phyloP scores from a whole-genome alignment of 2,329 filamentous ascomycete species.

The Purpureocillium lavendulum region DNA sequence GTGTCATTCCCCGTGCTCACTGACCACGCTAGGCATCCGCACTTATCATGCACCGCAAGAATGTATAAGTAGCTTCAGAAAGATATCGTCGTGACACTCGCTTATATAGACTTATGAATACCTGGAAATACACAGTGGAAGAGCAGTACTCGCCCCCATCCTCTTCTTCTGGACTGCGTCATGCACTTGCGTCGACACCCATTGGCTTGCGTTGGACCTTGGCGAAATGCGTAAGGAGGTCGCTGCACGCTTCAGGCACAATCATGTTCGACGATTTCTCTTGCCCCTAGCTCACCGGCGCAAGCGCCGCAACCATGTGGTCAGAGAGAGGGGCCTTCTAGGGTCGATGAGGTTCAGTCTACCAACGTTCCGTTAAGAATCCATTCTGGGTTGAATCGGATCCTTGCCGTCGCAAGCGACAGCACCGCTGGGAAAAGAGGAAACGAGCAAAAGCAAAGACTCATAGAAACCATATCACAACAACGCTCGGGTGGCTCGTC shows the following conservation, averaged over 20 bases:
- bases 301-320: constrained; percentile 14
- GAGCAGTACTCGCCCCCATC: too few relatives aligned
- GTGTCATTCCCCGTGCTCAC: neutral
- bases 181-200: too few relatives aligned
- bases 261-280: constrained; percentile 32
- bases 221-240: too few relatives aligned
- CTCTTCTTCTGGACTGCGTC: neutral
- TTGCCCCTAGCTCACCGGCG: constrained; percentile 28
- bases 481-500: too few relatives aligned
- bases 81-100: neutral
- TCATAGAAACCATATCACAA: neutral
- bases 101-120: neutral
- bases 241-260: neutral
- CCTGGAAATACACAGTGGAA: too few relatives aligned
- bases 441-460: neutral
- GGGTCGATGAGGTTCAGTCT: constrained; percentile 38
- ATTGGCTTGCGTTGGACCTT: too few relatives aligned
- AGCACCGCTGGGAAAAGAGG: constrained; percentile 58
- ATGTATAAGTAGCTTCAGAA: neutral
- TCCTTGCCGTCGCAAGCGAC: constrained; percentile 64
- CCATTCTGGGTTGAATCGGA: constrained; percentile 58
- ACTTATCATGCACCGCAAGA: constrained; percentile 21
- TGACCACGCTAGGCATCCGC: constrained; percentile 19
- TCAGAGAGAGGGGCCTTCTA: constrained; percentile 28
- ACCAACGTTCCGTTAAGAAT: constrained; percentile 80